A percentile compares a stretch with the other conserved stretches of the same genome.
Evolutionary conservation across 2,329 filamentous ascomycete genomes (phyloP).

Genomic region (Pseudogymnoascus sp.): DNA sequence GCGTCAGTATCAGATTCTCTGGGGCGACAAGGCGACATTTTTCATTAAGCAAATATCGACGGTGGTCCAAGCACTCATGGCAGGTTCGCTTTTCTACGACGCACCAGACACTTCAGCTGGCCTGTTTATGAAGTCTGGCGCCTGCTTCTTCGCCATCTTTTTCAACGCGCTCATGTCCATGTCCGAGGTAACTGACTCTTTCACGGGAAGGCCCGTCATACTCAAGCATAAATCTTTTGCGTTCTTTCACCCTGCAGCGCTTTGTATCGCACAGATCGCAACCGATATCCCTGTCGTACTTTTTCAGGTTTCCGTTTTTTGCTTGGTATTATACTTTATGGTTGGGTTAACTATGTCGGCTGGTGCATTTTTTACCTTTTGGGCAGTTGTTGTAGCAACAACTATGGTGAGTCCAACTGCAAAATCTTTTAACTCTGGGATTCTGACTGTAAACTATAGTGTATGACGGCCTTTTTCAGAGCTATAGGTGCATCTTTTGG

Average conservation of each 20-base stretch:
- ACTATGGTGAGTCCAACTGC: slow-evolving; percentile 24
- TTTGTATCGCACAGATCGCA: slow-evolving; percentile 48
- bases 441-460: slow-evolving; percentile 28
- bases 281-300: slow-evolving; percentile 48
- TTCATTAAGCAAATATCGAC: slow-evolving; percentile 53
- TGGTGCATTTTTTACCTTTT: slow-evolving; percentile 53
- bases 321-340: slow-evolving; percentile 56
- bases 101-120: slow-evolving; percentile 48
- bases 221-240: slow-evolving; percentile 51
- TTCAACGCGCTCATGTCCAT: slow-evolving; percentile 55
- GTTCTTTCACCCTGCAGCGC: slow-evolving; percentile 47
- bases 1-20: slow-evolving; percentile 57
- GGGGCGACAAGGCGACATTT: slow-evolving; percentile 56
- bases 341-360: slow-evolving; percentile 44
- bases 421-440: not conserved
- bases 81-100: slow-evolving; percentile 60
- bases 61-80: slow-evolving; percentile 50
- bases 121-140: slow-evolving; percentile 55
- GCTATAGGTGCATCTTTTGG: slow-evolving; percentile 45
- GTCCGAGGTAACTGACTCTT: slow-evolving; percentile 58
- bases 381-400: slow-evolving; percentile 41
- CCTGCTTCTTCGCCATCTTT: slow-evolving; percentile 55
- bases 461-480: slow-evolving; percentile 51
- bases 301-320: slow-evolving; percentile 49
- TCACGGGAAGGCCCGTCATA: slow-evolving; percentile 49